Conservation (phyloP, 2,329 filamentous ascomycete genomes). For the Neurospora sp. region DNA sequence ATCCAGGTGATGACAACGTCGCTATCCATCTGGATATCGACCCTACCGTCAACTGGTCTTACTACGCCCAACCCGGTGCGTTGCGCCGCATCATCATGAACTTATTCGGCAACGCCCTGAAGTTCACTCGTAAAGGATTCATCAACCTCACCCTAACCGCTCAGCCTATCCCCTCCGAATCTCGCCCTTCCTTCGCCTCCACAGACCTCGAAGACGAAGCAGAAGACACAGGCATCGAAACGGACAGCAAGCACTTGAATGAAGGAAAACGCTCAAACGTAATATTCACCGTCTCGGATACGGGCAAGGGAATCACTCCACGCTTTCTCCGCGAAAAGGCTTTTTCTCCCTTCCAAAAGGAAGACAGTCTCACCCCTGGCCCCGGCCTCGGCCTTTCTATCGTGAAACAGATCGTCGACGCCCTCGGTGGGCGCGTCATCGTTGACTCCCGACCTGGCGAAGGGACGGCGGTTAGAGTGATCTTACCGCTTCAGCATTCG, state of each 20-base stretch:
- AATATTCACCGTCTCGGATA: slow-evolving; percentile 46
- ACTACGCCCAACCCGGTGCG: slow-evolving; percentile 39
- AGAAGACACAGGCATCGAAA: not conserved
- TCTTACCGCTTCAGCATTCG: slow-evolving; percentile 10
- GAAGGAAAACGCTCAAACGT: slow-evolving; percentile 14
- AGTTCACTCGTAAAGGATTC: slow-evolving; percentile 32
- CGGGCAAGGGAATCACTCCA: slow-evolving; percentile 54
- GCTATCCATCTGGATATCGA: slow-evolving; percentile 39
- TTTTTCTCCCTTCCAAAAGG: slow-evolving; percentile 56
- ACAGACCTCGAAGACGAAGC: slow-evolving; percentile 1
- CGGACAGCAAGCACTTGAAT: slow-evolving; percentile 12
- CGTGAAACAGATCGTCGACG: slow-evolving; percentile 48
- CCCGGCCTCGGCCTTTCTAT: slow-evolving; percentile 58
- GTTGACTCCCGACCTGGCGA: slow-evolving; percentile 35
- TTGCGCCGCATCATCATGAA: slow-evolving; percentile 44
- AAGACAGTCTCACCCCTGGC: slow-evolving; percentile 49
- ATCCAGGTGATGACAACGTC: slow-evolving; percentile 4
- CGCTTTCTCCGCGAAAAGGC: slow-evolving; percentile 51
- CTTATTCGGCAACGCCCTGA: slow-evolving; percentile 42
- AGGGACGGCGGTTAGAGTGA: slow-evolving; percentile 19
- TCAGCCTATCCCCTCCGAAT: not conserved
- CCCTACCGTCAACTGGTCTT: slow-evolving; percentile 34
- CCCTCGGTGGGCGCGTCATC: slow-evolving; percentile 48
- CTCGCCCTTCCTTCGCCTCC: not conserved
- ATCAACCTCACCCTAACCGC: slow-evolving; percentile 13